Evolutionary conservation across 495 filamentous ascomycete genomes (phyloP), one percentile per base, ranked within the genome.

Genomic region (Paragyromitra xinjiangensis): DNA sequence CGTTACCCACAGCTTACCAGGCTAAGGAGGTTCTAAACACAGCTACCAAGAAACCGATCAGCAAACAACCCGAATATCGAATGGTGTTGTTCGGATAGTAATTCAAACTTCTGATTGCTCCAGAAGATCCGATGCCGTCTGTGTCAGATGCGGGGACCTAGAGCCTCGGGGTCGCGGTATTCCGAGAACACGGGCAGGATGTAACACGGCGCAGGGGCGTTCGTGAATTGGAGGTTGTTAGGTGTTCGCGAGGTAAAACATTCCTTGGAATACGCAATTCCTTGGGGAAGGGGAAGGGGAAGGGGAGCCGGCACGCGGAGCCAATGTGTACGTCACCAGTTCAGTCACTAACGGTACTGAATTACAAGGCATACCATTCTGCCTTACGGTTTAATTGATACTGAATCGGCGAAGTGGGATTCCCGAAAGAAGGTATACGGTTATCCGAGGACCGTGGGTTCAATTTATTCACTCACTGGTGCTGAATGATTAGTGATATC

Each of bases 401-500:
- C 53, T 9, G 53, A 26, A 11, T 14, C 6, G 26, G 56, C 1
- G 29, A 37, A 29, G 29, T 39, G 11, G 37, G n/a, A 37, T 61
- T 29, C 48, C 48, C 48, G 48, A 51, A 19, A n/a, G 2, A 59
- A 37, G 16, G 12, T 53, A 59, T 61, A 61, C 29, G 12, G 24
- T 14, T 26, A 59, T 3, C 16, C 44, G 44, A 37, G 8, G 53
- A 22, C 53, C 19, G 24, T 56, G 22, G 19, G 7, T 3, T 4
- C 50, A 22, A 6, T 53, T 19, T 53, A 37, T 16, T 61, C 29
- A 19, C 14, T n/a, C 12, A 61, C 12, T 37, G 7, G 26, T 37
- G 1, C 56, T 12, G 56, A 34, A 39, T 7, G 12, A 61, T 61
- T 61, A 61, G 56, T 39, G 56, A 61, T 61, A 61, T 39, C 56